Base-by-base conservation (phyloP, 345 rosid species). In the Linum trigynum region DNA sequence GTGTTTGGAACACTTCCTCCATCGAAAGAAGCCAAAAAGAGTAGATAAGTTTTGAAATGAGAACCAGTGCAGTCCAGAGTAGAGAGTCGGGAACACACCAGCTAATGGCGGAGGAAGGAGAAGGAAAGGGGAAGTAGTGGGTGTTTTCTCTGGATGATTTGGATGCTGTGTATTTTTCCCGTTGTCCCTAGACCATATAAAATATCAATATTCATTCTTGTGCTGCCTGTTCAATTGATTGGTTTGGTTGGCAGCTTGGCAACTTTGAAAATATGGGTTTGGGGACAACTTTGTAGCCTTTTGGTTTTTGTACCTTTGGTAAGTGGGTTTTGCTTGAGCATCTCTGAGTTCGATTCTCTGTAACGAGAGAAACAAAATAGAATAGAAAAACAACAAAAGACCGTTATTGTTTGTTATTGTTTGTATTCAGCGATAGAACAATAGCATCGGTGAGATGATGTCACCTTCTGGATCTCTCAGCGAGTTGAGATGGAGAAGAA, bases 1-100 rank as follows among this genome's bases (percentile, higher is more conserved):
- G 86, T 88, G 63, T 90, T 94, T 15, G 88, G 90, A 74, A 94
- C 99, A 63, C 84, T 86, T 75, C 99, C 97, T 61, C 75, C 79
- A 38, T 38, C 57, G 5, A 75, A 64, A 55, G 55, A 45, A 36
- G 65, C 35, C 7, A 50, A 58, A 36, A 66, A 70, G 42, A 50
- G 63, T 59, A 63, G 68, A 66, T 66, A 59, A 67, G 32, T 23
- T 39, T 16, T 16, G 14, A 57, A n/a, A 38, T 14, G 15, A 42
- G 41, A 57, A 62, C 23, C 14, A 45, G 55, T 42, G 35, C 23
- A 67, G 8, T 48, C 17, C 36, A 62, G 38, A 50, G 39, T 53
- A 37, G 51, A 36, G 7, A 53, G 17, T 50, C 37, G 55, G 59
- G 14, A 15, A 48, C 53, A 48, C 14, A 12, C 14, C 9, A 15